Conservation (phyloP, 148 eudicot genomes). For the Gaultheria prostrata region DNA sequence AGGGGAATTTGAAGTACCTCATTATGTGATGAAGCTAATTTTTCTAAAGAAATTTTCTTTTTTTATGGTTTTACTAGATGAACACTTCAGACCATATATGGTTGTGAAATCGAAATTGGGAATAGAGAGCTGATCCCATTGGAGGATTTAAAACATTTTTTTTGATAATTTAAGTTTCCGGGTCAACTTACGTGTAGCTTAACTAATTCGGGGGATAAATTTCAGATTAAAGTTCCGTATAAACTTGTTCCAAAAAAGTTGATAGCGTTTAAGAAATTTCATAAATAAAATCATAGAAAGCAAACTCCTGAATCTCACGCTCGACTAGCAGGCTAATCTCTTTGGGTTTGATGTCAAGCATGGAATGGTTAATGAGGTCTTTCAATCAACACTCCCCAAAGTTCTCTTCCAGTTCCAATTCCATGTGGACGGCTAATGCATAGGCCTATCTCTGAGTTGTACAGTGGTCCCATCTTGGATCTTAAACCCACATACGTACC, state of each 20-base stretch:
- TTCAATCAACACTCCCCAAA: neutral
- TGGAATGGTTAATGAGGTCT: neutral
- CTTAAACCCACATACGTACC: slow-evolving; percentile 9
- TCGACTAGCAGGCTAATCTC: no score
- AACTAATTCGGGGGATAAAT: no score
- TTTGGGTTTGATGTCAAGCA: neutral
- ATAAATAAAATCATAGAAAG: no score
- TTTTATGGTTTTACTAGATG: neutral
- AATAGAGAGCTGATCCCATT: neutral
- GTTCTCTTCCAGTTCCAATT: neutral
- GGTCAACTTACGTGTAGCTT: no score
- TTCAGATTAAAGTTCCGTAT: no score
- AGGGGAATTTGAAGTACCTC: neutral
- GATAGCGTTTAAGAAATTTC: no score
- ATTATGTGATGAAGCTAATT: neutral
- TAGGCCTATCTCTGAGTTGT: neutral
- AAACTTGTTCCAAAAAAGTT: no score
- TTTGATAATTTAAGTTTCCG: no score
- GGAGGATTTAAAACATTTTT: neutral
- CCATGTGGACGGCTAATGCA: neutral
- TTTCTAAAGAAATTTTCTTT: neutral
- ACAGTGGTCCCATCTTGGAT: slow-evolving; percentile 20
- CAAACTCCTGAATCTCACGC: no score
- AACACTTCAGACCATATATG: neutral
- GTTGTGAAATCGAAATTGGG: neutral